Base-by-base conservation (phyloP, 1,139 yeast genomes). In the Taphrina pruni region DNA sequence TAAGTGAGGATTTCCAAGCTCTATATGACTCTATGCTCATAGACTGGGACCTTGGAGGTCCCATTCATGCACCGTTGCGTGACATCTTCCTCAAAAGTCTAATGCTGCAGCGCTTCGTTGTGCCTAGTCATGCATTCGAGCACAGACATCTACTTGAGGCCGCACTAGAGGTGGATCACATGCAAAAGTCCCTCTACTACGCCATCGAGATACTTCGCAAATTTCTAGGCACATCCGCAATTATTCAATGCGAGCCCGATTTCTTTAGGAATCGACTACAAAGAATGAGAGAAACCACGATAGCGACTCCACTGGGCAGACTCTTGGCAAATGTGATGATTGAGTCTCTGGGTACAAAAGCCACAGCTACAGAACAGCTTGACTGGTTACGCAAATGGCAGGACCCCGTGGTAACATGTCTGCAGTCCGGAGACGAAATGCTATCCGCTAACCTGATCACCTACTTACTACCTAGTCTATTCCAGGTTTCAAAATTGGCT, bases 181-280 rank as follows among this genome's bases (percentile, higher is more conserved):
- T 67, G 35, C 58, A 62, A 9, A 67, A 67, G 46, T 48, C 70
- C 17, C 55, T 65, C 11, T 57, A 58, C 48, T 61, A 52, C 26
- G 62, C 67, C 39, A 39, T 67, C 35, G 70, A 67, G 51, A 55
- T 61, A 7, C 55, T 67, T 17, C 36, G 20, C 38, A 67, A 67
- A 45, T 41, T 51, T 36, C 61, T 61, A 5, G 60, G 61, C 26
- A 32, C 58, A 20, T 36, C 56, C 6, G 41, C 43, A 32, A 67
- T 67, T 35, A 46, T 55, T 3, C 9, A 21, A 12, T 52, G 48
- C 36, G 56, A 62, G n/a, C 67, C 62, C 1, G 38, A 45, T 35
- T 67, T 67, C 46, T 52, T 67, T 26, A 35, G 43, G n/a, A 32
- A 50, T 4, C 35, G 70, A 21, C 38, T 67, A 26, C 58, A 32